Evolutionary conservation across 2,329 filamentous ascomycete species (phyloP).

Genomic region (Sclerotinia subarctica): DNA sequence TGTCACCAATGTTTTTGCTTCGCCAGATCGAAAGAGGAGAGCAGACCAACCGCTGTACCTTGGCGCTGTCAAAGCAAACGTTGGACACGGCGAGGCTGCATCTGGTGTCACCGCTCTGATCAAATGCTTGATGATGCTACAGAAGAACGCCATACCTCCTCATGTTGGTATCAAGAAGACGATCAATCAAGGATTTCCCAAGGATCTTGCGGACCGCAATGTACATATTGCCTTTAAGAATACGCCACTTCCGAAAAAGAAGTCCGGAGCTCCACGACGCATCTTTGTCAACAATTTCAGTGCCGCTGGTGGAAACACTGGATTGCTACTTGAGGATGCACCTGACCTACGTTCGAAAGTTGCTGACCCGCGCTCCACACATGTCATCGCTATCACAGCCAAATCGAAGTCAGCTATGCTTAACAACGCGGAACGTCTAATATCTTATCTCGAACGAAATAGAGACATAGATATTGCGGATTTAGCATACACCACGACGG

Average conservation of each 20-base stretch:
- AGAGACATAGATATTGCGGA: slow-evolving; percentile 30
- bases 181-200: slow-evolving; percentile 38
- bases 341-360: slow-evolving; percentile 36
- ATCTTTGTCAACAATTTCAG: slow-evolving; percentile 48
- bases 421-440: slow-evolving; percentile 31
- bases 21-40: slow-evolving; percentile 17
- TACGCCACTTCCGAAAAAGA: slow-evolving; percentile 8
- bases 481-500: slow-evolving; percentile 38
- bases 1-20: slow-evolving; percentile 59
- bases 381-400: slow-evolving; percentile 51
- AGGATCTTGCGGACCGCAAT: slow-evolving; percentile 40
- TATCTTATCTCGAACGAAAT: slow-evolving; percentile 31
- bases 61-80: slow-evolving; percentile 40
- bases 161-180: slow-evolving; percentile 38
- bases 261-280: slow-evolving; percentile 24
- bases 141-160: slow-evolving; percentile 37
- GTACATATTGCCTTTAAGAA: slow-evolving; percentile 30
- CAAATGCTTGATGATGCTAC: slow-evolving; percentile 38
- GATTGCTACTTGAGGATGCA: slow-evolving; percentile 36
- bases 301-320: slow-evolving; percentile 38
- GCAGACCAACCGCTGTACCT: slow-evolving; percentile 48
- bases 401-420: slow-evolving; percentile 34
- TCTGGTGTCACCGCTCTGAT: slow-evolving; percentile 39
- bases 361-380: slow-evolving; percentile 45
- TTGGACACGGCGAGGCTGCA: slow-evolving; percentile 40